phyloP scores from a whole-genome alignment of 495 filamentous ascomycete species.

The Jackrogersella multiformis region DNA sequence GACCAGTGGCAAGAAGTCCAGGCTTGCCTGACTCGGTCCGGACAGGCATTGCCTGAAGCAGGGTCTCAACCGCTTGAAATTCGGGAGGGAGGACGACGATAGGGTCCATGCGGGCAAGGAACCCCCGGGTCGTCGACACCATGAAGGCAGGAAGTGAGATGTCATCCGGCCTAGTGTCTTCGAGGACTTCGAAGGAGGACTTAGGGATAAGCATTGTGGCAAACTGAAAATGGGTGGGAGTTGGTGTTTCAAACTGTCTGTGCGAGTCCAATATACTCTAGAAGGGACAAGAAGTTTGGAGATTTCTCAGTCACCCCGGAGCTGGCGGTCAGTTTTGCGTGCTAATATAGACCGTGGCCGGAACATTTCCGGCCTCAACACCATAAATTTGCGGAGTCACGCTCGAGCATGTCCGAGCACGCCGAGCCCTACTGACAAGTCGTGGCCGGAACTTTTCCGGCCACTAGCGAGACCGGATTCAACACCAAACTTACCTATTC shows the following conservation, averaged over 20 bases:
- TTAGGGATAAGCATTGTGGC: constrained; percentile 41
- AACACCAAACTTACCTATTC: neutral
- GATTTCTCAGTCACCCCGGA: neutral
- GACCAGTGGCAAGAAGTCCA: constrained; percentile 77
- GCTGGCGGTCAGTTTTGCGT: constrained; percentile 5
- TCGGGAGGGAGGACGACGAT: constrained; percentile 68
- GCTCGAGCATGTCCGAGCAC: constrained; percentile 20
- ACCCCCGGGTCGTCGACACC: constrained; percentile 84
- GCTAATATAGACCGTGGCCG: constrained; percentile 48
- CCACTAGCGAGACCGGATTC: constrained; percentile 31
- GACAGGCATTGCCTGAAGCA: constrained; percentile 80
- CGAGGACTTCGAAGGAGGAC: constrained; percentile 50
- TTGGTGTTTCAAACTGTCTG: neutral
- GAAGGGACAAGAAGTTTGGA: neutral
- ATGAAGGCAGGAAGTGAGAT: constrained; percentile 79
- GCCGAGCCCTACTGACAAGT: constrained; percentile 6
- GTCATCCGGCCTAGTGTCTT: constrained; percentile 53
- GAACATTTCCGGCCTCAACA: constrained; percentile 47
- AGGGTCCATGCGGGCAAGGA: constrained; percentile 74
- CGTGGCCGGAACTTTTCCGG: constrained; percentile 36
- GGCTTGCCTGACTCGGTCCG: constrained; percentile 71
- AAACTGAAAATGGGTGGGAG: neutral
- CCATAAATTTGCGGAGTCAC: constrained; percentile 17
- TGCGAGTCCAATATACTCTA: neutral
- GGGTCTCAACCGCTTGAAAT: constrained; percentile 72